Base-by-base conservation (phyloP, 2,329 filamentous ascomycete species). In the Arthrinium phaeospermum region DNA sequence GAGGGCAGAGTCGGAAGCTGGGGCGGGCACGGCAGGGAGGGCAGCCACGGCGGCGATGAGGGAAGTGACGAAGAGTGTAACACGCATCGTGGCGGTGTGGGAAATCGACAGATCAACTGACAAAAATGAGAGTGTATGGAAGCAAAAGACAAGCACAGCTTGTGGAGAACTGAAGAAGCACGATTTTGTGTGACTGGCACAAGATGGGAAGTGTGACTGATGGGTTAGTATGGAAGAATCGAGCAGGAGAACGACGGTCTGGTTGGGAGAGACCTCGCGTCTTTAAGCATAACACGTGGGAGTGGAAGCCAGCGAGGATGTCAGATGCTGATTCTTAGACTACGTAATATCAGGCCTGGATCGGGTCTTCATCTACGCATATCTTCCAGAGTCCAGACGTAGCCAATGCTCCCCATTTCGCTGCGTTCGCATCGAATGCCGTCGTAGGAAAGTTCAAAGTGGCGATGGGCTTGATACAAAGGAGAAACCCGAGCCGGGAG, bases 11-110 rank as follows among this genome's bases (percentile, higher is more conserved):
- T 34, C 19, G 7, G 10, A 47, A 24, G 68, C 68, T n/a, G n/a
- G 13, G n/a, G 24, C 16, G 19, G 47, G 46, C n/a, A 24, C 16
- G 37, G 46, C 24, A 12, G 68, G 68, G 2, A 70, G n/a, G 37
- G 68, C 68, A 22, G 68, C 47, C 37, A 57, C 68, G 24, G 68
- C 68, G 12, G 47, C 68, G n/a, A 70, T 27, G 68, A 70, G 47
- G 14, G 68, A 51, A 44, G 68, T n/a, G 37, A 57, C 46, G 41
- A 70, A 22, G 68, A 70, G 37, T 22, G 47, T 27, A 19, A 41
- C 46, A 70, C 68, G 68, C 68, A 70, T 70, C 2, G 41, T 70
- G 68, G 47, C 34, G 34, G 44, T 27, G 8, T 27, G 16, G 37
- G 37, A 41, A 14, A 22, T 13, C 24, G 14, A 41, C 34, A 13